Base-by-base conservation (phyloP, 2,329 filamentous ascomycete genomes). In the Paracamarosporium sp. region DNA sequence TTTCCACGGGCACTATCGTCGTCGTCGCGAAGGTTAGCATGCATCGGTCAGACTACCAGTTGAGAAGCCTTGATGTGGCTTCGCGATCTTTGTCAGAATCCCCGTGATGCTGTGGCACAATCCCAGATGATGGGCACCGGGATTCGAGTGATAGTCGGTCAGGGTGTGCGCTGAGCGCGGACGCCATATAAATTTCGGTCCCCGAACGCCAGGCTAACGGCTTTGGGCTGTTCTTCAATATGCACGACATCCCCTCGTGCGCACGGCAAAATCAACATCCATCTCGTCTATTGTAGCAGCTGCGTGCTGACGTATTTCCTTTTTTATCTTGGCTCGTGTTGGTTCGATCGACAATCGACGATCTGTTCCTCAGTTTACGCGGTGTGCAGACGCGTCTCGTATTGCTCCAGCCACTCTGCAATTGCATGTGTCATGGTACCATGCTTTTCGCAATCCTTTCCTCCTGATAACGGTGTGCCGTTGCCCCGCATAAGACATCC, bases 1-100 rank as follows among this genome's bases (percentile, higher is more conserved):
- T 38, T 28, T 50, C 47, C 47, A 40, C 31, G 47, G 47, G 47
- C 22, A 50, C 33, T 40, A 50, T 50, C 24, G 33, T 30, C 47
- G 33, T 38, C n/a, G 47, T 40, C 20, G 22, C 33, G 47, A 50
- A 40, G 15, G 15, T 17, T 50, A 24, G 24, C 20, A 38, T 50
- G 28, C 47, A 20, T 50, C 47, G 47, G 47, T 40, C 47, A 50
- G 47, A 28, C 24, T 50, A 22, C 33, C 33, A 28, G 13, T 48
- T 24, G 47, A 25, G 35, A 38, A 38, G 24, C 33, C 31, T 28
- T 28, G 40, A 33, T 24, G 47, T 50, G 35, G 47, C 47, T 50
- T 50, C 24, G 24, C 33, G 13, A 33, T 40, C 33, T 38, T 50
- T 40, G 47, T 50, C 47, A 40, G 47, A 50, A 50, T 27, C 15